A percentile compares a stretch with the other conserved stretches of the same genome.
phyloP scores from a whole-genome alignment of 768 basidiomycete genomes.

The Auriscalpium vulgare region DNA sequence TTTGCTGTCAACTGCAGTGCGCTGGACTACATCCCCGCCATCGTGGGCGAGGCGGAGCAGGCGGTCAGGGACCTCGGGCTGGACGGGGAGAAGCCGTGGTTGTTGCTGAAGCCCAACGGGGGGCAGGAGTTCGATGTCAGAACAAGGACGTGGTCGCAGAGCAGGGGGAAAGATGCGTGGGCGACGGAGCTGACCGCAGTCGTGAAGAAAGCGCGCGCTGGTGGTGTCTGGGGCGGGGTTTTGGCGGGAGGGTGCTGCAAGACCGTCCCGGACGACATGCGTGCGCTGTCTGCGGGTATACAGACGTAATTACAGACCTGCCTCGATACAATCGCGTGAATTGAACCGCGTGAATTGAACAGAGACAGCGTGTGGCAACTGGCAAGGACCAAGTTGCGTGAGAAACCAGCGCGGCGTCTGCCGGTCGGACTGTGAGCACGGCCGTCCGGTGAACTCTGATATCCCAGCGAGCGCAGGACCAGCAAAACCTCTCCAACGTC shows the following conservation, averaged over 20 bases:
- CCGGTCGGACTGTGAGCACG: constrained; percentile 4
- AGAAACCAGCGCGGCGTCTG: constrained; percentile 1
- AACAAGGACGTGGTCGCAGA: constrained; percentile 35
- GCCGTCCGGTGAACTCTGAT: constrained; percentile 3
- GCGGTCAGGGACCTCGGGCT: constrained; percentile 6
- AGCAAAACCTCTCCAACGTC: constrained; percentile 23
- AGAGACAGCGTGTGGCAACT: no score
- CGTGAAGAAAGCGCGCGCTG: constrained; percentile 15
- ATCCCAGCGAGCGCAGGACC: constrained; percentile 10
- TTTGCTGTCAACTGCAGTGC: constrained; percentile 74
- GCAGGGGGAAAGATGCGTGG: constrained; percentile 25
- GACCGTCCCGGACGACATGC: constrained; percentile 46
- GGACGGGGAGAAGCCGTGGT: constrained; percentile 32
- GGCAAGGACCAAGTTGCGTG: neutral
- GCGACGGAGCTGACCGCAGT: constrained; percentile 24
- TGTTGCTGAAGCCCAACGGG: constrained; percentile 71
- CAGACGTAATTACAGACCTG: neutral
- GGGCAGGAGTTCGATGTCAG: constrained; percentile 45
- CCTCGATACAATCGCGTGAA: neutral
- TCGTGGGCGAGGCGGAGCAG: constrained; percentile 32
- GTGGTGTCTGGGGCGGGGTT: constrained; percentile 38
- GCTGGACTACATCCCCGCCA: constrained; percentile 31
- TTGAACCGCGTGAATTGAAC: no score
- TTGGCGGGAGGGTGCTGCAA: constrained; percentile 69
- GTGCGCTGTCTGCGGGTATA: constrained; percentile 1